Evolutionary conservation across 805 yeast species (phyloP), one percentile per base, ranked within the genome.

Genomic region (Nakazawaea ishiwadae): DNA sequence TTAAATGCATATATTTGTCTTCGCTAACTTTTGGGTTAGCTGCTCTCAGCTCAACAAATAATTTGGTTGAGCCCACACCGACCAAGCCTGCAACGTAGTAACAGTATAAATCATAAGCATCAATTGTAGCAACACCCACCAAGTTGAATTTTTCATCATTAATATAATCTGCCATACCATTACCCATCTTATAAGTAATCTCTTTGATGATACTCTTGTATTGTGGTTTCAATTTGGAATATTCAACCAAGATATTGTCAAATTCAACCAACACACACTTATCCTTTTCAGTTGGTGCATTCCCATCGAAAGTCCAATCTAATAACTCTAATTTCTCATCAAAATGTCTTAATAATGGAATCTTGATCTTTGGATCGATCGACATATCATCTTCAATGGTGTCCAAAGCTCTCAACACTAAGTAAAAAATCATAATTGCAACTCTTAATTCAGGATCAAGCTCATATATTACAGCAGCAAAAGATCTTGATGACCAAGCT

Each of bases 41-140:
- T 55, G 86, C 88, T 12, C 69, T 59, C 20, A 96, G 95, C 32
- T 79, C 70, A 15, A 85, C 82, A 53, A 88, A 77, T 62, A 93
- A 69, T 48, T 84, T 76, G 10, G 98, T 89, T 51, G 89, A 70
- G 3, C 99, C 99, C 56, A 89, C 96, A 44, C 99, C 99, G 31
- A 93, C 98, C 40, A 93, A 71, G 2, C 99, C 99, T 2, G 99
- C 99, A 45, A 93, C 99, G 56, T 90, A 87, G 64, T 90, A 90
- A 64, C 99, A 93, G 68, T 93, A 93, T 47, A 83, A 69, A 58
- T 93, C 90, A 59, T 84, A 93, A 56, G 89, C 98, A 46, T 74
- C 69, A 34, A 85, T 59, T 1, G 96, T 87, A 37, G 67, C 68
- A 35, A 93, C 81, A 2, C 98, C 98, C 47, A 78, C 77, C 50